A percentile compares a stretch with the other conserved stretches of the same genome.
phyloP scores from a whole-genome alignment of 2,329 filamentous ascomycete genomes.

The Penicillium glabrum region DNA sequence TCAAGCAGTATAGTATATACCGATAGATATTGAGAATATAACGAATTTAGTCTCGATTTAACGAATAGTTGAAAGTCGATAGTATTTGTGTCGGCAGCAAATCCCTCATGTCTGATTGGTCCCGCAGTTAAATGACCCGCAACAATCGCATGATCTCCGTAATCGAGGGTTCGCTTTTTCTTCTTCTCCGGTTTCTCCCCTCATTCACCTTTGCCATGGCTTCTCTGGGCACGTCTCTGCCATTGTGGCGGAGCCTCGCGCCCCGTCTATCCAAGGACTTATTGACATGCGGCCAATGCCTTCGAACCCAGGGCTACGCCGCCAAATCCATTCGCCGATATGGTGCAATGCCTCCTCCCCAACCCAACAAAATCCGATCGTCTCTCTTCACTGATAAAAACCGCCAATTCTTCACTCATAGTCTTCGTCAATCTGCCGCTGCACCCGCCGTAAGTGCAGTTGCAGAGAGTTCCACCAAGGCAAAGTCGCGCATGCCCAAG shows the following conservation, averaged over 20 bases:
- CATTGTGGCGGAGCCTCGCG: constrained; percentile 34
- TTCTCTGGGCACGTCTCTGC: constrained; percentile 30
- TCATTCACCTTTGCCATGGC: constrained; percentile 29
- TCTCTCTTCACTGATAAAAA: constrained; percentile 22
- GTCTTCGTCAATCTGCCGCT: constrained; percentile 22
- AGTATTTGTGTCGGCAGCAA: constrained; percentile 8
- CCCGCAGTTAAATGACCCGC: constrained; percentile 1
- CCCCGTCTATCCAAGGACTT: constrained; percentile 39
- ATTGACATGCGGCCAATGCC: constrained; percentile 45
- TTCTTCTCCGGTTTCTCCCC: constrained; percentile 7
- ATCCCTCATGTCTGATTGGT: constrained; percentile 23
- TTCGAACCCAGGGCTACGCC: constrained; percentile 32
- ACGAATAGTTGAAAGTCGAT: not conserved
- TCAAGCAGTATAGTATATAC: too few relatives aligned
- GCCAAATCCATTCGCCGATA: constrained; percentile 33
- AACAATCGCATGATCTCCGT: constrained; percentile 18
- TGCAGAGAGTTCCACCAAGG: constrained; percentile 24
- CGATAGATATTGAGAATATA: not conserved
- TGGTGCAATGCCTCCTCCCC: constrained; percentile 27
- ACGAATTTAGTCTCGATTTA: not conserved
- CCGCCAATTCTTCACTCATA: constrained; percentile 30
- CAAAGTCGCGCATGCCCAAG: constrained; percentile 53
- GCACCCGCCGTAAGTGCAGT: constrained; percentile 21
- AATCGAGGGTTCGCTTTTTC: constrained; percentile 11
- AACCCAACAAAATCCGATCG: constrained; percentile 27